Base-by-base conservation (phyloP, 345 rosid species). In the Salix viminalis region DNA sequence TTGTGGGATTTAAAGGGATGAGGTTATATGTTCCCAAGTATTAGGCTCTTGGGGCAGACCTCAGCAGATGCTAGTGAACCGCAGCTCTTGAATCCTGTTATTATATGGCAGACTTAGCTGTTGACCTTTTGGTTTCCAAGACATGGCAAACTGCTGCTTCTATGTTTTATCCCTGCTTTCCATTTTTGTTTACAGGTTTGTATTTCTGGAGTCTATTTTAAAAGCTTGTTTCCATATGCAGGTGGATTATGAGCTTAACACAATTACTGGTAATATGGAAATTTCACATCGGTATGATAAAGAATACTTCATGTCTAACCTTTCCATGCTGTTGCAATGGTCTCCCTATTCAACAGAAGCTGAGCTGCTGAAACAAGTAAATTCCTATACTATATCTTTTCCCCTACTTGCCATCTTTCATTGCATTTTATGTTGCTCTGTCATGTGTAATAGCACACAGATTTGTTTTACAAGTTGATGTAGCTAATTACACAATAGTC, bases 351-450 rank as follows among this genome's bases (percentile, higher is more conserved):
- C 91, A 52, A 89, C 93, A 67, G 96, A 96, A 81, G 85, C 82
- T 28, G 97, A 93, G 79, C 99, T 96, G 88, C 78, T 96, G 82
- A 86, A 90, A 87, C 99, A 93, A 86, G 99, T 86, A 86, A 26
- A 26, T 28, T 82, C 64, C 62, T 23, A 62, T 19, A 69, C 23
- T 52, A 67, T 73, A n/a, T 67, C 12, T 67, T 36, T 71, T 48
- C 56, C 26, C 34, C 42, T 52, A 42, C 50, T 39, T 23, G 30
- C 60, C 34, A 34, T 73, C 44, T 41, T 79, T 84, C 71, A 34
- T 76, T 18, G 18, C 26, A 37, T 10, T 24, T 28, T 46, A 74
- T 15, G 24, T 37, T 42, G 23, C 24, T 68, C 46, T 34, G 44
- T 19, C 61, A 7, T 19, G 69, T 76, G 36, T 46, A 9, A 36